Evolutionary conservation across 1,284 basidiomycete species (phyloP).

Genomic region (Ganoderma leucocontextum): DNA sequence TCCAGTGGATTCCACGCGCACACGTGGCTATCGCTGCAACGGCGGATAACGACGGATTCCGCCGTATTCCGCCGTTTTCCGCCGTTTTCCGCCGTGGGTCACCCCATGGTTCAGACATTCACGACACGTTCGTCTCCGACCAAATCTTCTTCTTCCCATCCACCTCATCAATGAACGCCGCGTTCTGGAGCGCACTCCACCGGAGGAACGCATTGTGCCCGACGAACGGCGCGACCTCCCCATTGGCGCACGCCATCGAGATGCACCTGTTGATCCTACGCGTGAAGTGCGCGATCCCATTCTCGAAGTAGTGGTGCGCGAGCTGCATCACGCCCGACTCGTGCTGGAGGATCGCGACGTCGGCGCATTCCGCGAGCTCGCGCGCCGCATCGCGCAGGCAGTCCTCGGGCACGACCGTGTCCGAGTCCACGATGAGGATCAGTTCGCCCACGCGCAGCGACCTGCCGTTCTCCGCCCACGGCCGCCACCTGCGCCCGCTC

Average conservation of each 20-base stretch:
- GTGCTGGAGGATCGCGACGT: conserved; percentile 86
- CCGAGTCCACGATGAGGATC: conserved; percentile 80
- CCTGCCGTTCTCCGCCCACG: conserved; percentile 72
- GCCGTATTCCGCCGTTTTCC: too few relatives aligned
- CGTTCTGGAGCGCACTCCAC: conserved; percentile 87
- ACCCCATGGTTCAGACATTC: too few relatives aligned
- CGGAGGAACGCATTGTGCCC: conserved; percentile 90
- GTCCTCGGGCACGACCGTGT: conserved; percentile 89
- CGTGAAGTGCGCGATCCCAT: conserved; percentile 86
- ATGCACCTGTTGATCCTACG: conserved; percentile 81
- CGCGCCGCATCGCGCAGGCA: conserved; percentile 87
- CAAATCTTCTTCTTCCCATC: conserved; percentile 79
- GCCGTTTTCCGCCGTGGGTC: too few relatives aligned
- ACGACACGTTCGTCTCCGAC: conserved; percentile 85
- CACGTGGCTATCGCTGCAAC: too few relatives aligned
- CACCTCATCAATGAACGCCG: conserved; percentile 71
- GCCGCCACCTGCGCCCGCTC: conserved; percentile 59
- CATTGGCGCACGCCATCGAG: conserved; percentile 78
- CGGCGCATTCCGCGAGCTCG: conserved; percentile 79
- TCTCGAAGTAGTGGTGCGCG: conserved; percentile 87
- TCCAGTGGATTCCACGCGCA: too few relatives aligned
- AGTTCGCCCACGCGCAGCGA: conserved; percentile 68
- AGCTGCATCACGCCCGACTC: conserved; percentile 90
- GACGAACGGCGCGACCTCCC: conserved; percentile 86
- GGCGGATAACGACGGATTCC: too few relatives aligned